These are phyloP conservation scores for Vitis hybrid DNA, from an alignment of 177 flowering plant genomes.

Conservation along the genomic window DNA sequence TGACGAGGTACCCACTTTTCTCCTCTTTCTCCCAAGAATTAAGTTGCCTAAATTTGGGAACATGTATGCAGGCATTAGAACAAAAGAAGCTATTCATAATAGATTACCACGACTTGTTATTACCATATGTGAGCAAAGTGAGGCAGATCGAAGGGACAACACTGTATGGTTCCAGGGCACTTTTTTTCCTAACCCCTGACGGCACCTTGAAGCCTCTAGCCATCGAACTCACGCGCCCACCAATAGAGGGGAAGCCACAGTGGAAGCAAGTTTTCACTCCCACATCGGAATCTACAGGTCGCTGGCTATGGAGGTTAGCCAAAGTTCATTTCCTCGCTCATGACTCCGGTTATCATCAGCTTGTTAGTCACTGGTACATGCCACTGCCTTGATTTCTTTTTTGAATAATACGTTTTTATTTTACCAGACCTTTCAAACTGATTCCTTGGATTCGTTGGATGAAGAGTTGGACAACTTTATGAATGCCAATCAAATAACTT, in stretches of 20 bases:
- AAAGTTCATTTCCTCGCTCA: conserved; percentile 43
- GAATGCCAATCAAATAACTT: too few species aligned
- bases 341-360: conserved; percentile 50
- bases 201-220: conserved; percentile 44
- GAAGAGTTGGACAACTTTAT: too few species aligned
- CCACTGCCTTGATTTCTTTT: too few species aligned
- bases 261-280: conserved; percentile 37
- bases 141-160: conserved; percentile 32
- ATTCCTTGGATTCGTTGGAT: too few species aligned
- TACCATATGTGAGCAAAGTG: conserved; percentile 44
- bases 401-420: too few species aligned
- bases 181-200: conserved; percentile 36
- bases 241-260: conserved; percentile 20
- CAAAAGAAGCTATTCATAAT: conserved; percentile 37
- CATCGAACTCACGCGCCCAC: conserved; percentile 54
- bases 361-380: conserved; percentile 50
- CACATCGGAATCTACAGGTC: conserved; percentile 18
- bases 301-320: conserved; percentile 44
- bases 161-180: conserved; percentile 44
- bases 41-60: too few species aligned
- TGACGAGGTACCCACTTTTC: background rate
- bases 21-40: too few species aligned
- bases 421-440: too few species aligned
- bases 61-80: conserved; percentile 15
- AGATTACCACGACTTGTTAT: conserved; percentile 43